Percentiles rank a stretch among this genome's conserved stretches.
These are phyloP conservation scores for Suillus tomentosus DNA, from an alignment of 768 basidiomycete species.

Conservation along the genomic window DNA sequence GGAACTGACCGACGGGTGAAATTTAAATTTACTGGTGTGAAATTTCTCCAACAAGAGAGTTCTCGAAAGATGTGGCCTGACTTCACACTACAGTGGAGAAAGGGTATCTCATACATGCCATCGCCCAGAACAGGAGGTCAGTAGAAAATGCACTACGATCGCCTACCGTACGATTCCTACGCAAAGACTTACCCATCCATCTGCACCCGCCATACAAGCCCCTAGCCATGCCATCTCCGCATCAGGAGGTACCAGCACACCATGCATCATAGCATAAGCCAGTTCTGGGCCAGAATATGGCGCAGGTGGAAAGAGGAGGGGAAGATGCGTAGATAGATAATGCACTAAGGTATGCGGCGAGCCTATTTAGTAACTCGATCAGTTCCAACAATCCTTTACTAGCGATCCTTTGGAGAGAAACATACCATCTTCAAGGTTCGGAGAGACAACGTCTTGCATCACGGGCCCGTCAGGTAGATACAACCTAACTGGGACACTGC, in stretches of 20 bases:
- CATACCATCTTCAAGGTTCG: conserved; percentile 76
- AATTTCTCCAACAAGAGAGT: not conserved
- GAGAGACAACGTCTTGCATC: conserved; percentile 86
- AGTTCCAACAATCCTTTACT: not conserved
- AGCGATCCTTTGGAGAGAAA: conserved; percentile 17
- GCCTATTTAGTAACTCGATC: conserved; percentile 45
- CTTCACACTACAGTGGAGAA: not conserved
- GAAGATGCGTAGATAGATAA: conserved; percentile 72
- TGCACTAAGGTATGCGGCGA: conserved; percentile 68
- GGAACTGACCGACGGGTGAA: not conserved
- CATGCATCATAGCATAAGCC: conserved; percentile 83
- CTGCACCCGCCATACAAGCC: conserved; percentile 87
- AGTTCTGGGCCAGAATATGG: conserved; percentile 48
- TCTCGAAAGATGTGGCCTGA: not conserved
- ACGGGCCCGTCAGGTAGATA: conserved; percentile 91
- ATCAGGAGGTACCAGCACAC: conserved; percentile 78
- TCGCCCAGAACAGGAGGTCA: not conserved
- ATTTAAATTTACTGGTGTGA: not conserved
- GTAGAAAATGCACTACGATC: not conserved
- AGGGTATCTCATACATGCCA: conserved; percentile 2
- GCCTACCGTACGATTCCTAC: conserved; percentile 53
- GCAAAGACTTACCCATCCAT: conserved; percentile 94
- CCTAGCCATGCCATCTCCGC: conserved; percentile 95
- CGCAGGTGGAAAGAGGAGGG: conserved; percentile 72
- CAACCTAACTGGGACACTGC: conserved; percentile 86